Evolutionary conservation across 257 asterid genomes (phyloP).

Genomic region (Fraxinus anomala): DNA sequence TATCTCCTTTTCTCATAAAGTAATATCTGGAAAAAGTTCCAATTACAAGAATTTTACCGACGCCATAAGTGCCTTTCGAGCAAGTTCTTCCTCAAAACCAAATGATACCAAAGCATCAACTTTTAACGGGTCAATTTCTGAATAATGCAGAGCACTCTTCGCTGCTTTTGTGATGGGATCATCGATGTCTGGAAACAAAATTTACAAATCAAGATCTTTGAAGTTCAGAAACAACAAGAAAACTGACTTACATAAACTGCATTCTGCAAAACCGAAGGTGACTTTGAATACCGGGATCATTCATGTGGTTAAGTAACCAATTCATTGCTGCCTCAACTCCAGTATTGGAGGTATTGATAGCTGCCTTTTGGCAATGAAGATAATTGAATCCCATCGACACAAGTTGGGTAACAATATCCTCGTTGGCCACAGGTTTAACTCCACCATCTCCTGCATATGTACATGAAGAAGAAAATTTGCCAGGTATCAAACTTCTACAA

Average conservation of each 20-base stretch:
- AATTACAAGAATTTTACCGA: constrained; percentile 47
- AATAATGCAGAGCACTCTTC: constrained; percentile 30
- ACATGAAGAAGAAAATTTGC: constrained; percentile 23
- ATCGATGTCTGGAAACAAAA: constrained; percentile 59
- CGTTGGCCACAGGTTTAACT: constrained; percentile 46
- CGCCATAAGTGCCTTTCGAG: constrained; percentile 77
- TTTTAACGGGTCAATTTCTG: constrained; percentile 65
- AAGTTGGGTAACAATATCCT: constrained; percentile 77
- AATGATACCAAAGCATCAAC: constrained; percentile 73
- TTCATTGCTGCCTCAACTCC: constrained; percentile 89
- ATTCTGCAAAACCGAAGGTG: constrained; percentile 19
- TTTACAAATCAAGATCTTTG: constrained; percentile 19
- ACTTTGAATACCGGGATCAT: constrained; percentile 68
- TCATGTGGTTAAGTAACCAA: constrained; percentile 86
- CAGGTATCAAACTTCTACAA: constrained; percentile 13
- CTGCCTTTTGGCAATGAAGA: constrained; percentile 93
- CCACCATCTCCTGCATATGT: constrained; percentile 53
- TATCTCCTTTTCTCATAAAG: background rate
- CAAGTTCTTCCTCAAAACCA: constrained; percentile 86
- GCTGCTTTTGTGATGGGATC: constrained; percentile 57
- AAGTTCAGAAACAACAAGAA: constrained; percentile 16
- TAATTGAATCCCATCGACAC: constrained; percentile 77
- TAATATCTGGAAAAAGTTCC: background rate
- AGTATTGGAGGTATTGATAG: constrained; percentile 69
- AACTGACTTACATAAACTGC: constrained; percentile 16